Conservation (phyloP, 225 moss, liverwort and hornwort genomes). For the Polytrichum formosum region DNA sequence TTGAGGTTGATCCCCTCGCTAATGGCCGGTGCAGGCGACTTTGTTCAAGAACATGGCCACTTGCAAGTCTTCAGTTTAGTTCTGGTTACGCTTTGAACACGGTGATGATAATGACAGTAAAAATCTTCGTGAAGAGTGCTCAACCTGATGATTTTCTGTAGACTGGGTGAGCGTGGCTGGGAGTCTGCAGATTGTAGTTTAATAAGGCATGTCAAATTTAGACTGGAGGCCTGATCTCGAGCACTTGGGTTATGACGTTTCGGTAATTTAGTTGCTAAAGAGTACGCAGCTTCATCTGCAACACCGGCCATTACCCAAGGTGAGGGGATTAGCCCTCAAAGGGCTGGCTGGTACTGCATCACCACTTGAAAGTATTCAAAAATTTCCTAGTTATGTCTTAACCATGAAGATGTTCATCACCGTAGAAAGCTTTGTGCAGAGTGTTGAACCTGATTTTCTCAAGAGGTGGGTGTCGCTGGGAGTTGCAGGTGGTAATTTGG, state of each 20-base stretch:
- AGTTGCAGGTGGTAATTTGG: not conserved
- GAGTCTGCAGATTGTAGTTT: not conserved
- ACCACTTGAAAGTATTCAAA: not conserved
- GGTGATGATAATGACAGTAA: not conserved
- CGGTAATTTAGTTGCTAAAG: too few relatives aligned
- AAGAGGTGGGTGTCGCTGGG: conserved; percentile 2
- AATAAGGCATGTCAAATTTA: conserved; percentile 17
- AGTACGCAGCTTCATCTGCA: too few relatives aligned
- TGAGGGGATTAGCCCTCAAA: too few relatives aligned
- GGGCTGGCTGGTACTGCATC: not conserved
- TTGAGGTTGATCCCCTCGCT: too few relatives aligned
- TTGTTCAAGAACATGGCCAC: not conserved
- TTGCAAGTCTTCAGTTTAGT: not conserved
- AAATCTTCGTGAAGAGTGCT: not conserved
- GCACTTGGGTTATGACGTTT: too few relatives aligned
- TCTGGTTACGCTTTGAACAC: not conserved
- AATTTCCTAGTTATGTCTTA: not conserved
- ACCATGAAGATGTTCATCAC: not conserved
- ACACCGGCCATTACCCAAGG: not conserved
- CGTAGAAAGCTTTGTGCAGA: not conserved
- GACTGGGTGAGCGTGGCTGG: not conserved
- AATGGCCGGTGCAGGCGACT: too few relatives aligned
- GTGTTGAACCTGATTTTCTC: not conserved
- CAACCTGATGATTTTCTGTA: not conserved
- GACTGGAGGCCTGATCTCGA: conserved; percentile 14